Base-by-base conservation (phyloP, 1,284 basidiomycete species). In the Mycena citricolor region DNA sequence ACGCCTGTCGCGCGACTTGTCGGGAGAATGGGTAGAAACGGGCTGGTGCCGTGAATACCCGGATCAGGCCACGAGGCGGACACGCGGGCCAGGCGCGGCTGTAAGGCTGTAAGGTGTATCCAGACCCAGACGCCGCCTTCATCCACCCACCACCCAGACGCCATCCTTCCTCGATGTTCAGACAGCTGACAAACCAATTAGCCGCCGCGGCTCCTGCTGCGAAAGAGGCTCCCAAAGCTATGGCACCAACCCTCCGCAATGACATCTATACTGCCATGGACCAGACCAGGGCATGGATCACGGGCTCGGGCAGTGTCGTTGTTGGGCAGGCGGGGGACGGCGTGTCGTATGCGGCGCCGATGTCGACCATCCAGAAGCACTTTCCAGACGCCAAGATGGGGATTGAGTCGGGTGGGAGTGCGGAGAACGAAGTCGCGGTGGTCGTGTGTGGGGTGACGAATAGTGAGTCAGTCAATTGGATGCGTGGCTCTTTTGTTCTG, bases 401-500 rank as follows among this genome's bases (percentile, higher is more conserved):
- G 35, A 56, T 75, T 33, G 71, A 76, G 46, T 60, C 63, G 33
- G 57, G 73, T 11, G 71, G 71, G 10, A 63, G 68, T 35, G 56
- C 58, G 11, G 73, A 75, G 26, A 58, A 57, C 12, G 73, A 77
- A 54, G 65, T 68, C 30, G 67, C 71, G 5, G 56, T 70, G 32
- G 56, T 77, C 44, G 66, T 77, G 7, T 72, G 73, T 21, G 75
- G 74, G 14, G 59, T 75, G 30, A 75, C 75, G 36, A 73, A 76
- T 51, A 73, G 41, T 49, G 28, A 7, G 47, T 40, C n/a, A n/a
- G 28, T 35, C 20, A 14, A n/a, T 26, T 16, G n/a, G 23, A 16
- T 21, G n/a, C 17, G 23, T 23, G 22, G 25, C 16, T 32, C 38
- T 42, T 29, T 10, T 10, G 26, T 29, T 10, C 26, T 10, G 33